phyloP scores from a whole-genome alignment of 805 yeast species.

The Barnettozyma californica region DNA sequence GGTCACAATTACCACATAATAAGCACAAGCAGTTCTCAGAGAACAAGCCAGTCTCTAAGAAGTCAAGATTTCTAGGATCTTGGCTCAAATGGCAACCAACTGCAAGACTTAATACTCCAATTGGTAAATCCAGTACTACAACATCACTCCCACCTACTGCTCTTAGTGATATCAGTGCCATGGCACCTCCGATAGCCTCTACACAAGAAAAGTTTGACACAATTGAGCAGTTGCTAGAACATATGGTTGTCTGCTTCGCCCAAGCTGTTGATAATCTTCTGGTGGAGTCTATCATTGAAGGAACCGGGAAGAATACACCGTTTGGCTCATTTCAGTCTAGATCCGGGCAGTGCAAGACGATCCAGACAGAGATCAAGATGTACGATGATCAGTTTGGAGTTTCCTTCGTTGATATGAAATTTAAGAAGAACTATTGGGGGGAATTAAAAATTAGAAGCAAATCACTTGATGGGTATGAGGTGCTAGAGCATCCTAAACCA shows the following conservation, averaged over 20 bases:
- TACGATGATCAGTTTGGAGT: background rate
- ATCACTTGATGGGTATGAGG: background rate
- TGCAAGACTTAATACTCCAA: background rate
- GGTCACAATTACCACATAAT: too few relatives aligned
- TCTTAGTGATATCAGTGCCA: background rate
- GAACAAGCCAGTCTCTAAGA: background rate
- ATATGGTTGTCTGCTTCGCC: conserved; percentile 1
- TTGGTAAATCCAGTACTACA: background rate
- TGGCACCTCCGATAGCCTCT: background rate
- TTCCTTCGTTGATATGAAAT: background rate
- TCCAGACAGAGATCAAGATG: background rate
- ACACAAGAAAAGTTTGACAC: background rate
- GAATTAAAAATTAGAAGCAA: background rate
- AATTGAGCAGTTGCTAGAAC: conserved; percentile 1
- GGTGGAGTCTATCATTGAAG: conserved; percentile 1
- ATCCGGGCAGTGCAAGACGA: background rate
- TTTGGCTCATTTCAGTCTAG: background rate
- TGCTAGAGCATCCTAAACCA: background rate
- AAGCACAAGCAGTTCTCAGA: background rate
- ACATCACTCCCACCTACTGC: background rate
- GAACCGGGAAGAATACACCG: background rate
- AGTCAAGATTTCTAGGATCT: background rate
- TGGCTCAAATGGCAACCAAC: background rate
- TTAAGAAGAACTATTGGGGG: background rate
- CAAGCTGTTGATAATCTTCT: conserved; percentile 1